Base-by-base conservation (phyloP, 345 rosid genomes). In the Dipteronia dyeriana region DNA sequence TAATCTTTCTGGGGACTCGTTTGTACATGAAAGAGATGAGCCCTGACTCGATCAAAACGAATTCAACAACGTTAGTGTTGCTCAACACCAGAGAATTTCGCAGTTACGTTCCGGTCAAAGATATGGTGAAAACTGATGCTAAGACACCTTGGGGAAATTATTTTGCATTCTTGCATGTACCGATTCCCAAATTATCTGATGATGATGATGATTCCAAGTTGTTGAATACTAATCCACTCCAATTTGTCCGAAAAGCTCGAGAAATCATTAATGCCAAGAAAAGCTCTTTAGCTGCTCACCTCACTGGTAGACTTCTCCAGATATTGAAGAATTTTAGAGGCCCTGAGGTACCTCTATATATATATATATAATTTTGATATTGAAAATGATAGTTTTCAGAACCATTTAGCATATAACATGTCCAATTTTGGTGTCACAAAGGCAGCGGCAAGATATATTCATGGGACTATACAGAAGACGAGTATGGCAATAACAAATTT, bases 71-170 rank as follows among this genome's bases (percentile, higher is more conserved):
- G 14, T 1, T 87, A 38, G 81, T 87, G 67, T 26, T 87, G 67
- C 76, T 84, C 4, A 87, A 87, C 53, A 87, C 86, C 0, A 77
- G 88, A 68, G 71, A 39, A 19, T 22, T 85, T 9, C 12, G 73
- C n/a, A 81, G 83, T 9, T 85, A 85, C 79, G 70, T 47, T 10
- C 78, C 90, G 0, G 79, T 83, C 5, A n/a, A 67, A 56, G 90
- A 83, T 12, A 87, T 87, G 88, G 68, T 79, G 14, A 74, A 60
- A 62, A 73, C 86, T 38, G 71, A 53, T 12, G 53, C 76, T 14
- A 19, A 79, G 47, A 31, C 86, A 1, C 79, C 82, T 0, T 87
- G 90, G 90, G 90, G 90, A 3, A 87, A 87, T 47, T 77, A 69
- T 7, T 83, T 85, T 61, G 74, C 83, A 4, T 85, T 83, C 71